Conservation (phyloP, 805 yeast genomes). For the Hyphopichia homilentoma region DNA sequence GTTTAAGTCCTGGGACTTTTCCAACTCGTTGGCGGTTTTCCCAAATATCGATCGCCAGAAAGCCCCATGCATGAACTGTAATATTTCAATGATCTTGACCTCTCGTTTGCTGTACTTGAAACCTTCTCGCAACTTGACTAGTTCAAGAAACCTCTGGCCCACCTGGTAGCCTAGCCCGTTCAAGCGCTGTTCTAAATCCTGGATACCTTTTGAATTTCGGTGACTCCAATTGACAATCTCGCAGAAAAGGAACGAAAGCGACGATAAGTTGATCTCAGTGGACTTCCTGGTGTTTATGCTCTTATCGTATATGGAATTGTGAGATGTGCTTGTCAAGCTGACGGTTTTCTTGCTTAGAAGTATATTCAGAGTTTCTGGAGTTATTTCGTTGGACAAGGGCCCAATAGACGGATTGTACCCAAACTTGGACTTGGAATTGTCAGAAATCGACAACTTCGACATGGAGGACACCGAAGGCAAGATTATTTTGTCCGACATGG, state of each 20-base stretch:
- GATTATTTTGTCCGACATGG: slow-evolving; percentile 23
- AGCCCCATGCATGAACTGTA: slow-evolving; percentile 68
- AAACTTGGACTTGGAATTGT: slow-evolving; percentile 27
- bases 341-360: slow-evolving; percentile 29
- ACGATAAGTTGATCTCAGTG: slow-evolving; percentile 62
- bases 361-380: slow-evolving; percentile 33
- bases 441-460: slow-evolving; percentile 25
- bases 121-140: slow-evolving; percentile 67
- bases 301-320: slow-evolving; percentile 59
- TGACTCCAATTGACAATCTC: slow-evolving; percentile 69
- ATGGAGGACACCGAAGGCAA: slow-evolving; percentile 27
- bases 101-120: slow-evolving; percentile 60
- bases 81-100: slow-evolving; percentile 57
- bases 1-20: slow-evolving; percentile 65
- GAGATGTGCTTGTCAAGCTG: slow-evolving; percentile 29
- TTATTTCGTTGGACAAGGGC: slow-evolving; percentile 36
- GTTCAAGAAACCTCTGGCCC: slow-evolving; percentile 69
- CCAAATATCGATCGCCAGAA: slow-evolving; percentile 78
- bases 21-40: slow-evolving; percentile 67
- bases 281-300: slow-evolving; percentile 58
- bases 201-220: slow-evolving; percentile 58
- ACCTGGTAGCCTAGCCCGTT: slow-evolving; percentile 75
- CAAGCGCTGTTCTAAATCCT: slow-evolving; percentile 53
- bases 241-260: slow-evolving; percentile 65
- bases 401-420: slow-evolving; percentile 45